These are phyloP conservation scores for Nelumbo lutea DNA, from an alignment of 164 flowering plant species.

Conservation along the genomic window DNA sequence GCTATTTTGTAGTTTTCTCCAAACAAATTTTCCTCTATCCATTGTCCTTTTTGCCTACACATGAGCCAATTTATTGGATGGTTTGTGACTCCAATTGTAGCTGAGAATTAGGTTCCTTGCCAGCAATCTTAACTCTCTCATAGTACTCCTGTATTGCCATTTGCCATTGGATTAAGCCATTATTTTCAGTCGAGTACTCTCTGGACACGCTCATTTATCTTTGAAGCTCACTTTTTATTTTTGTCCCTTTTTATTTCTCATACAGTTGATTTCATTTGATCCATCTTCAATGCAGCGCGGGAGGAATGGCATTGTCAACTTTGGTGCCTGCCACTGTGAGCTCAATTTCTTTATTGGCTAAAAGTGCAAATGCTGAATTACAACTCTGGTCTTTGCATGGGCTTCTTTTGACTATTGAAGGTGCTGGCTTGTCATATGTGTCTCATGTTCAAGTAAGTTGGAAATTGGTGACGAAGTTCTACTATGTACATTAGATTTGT, in stretches of 20 bases:
- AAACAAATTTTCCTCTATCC: too few species aligned
- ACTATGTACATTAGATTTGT: background rate
- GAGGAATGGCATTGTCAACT: constrained; percentile 97
- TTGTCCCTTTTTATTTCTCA: background rate
- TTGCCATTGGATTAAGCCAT: too few species aligned
- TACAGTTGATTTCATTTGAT: constrained; percentile 10
- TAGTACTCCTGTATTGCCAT: too few species aligned
- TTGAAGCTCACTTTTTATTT: background rate
- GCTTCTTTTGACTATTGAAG: constrained; percentile 89
- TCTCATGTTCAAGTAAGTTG: constrained; percentile 89
- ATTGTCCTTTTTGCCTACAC: too few species aligned
- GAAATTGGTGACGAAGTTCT: background rate
- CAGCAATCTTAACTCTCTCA: too few species aligned
- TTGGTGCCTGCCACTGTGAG: constrained; percentile 90
- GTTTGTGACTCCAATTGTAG: too few species aligned
- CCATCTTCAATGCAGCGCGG: constrained; percentile 70
- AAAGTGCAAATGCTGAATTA: constrained; percentile 57
- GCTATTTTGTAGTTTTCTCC: too few species aligned
- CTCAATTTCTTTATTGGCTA: constrained; percentile 67
- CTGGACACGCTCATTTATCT: too few species aligned
- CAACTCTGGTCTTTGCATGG: constrained; percentile 97
- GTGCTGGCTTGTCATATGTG: constrained; percentile 90
- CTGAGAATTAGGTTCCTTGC: too few species aligned
- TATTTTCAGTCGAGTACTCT: too few species aligned
- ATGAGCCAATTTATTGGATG: too few species aligned